Conservation (phyloP, 106 monocot species). For the Chionographis japonica region DNA sequence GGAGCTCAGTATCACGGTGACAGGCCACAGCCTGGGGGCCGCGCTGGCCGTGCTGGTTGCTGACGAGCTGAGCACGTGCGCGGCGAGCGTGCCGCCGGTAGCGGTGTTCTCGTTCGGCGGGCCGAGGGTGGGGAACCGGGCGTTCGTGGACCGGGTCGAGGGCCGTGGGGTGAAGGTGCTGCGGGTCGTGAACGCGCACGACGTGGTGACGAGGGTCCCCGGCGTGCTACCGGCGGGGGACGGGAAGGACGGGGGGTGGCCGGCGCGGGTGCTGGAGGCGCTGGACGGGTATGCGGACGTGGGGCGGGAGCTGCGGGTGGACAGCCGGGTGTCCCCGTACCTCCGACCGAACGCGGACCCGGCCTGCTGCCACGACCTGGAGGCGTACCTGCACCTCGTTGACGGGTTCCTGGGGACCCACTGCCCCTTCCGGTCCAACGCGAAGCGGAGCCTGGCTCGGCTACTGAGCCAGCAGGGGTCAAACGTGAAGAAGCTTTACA, state of each 20-base stretch:
- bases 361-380: constrained; percentile 44
- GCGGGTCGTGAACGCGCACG: constrained; percentile 22
- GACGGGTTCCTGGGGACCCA: constrained; percentile 36
- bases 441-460: constrained; percentile 39
- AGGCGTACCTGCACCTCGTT: constrained; percentile 51
- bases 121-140: constrained; percentile 27
- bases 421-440: constrained; percentile 40
- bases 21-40: constrained; percentile 51
- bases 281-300: constrained; percentile 20
- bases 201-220: constrained; percentile 22
- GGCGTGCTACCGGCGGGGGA: background rate
- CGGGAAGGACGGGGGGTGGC: background rate
- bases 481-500: constrained; percentile 35
- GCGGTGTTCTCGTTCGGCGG: constrained; percentile 39
- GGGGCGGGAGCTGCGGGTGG: constrained; percentile 35
- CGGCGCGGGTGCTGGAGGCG: background rate
- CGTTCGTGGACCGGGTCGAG: constrained; percentile 18
- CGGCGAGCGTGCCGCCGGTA: constrained; percentile 8
- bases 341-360: constrained; percentile 23
- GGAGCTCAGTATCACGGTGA: constrained; percentile 47
- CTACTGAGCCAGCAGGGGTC: constrained; percentile 40
- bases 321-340: constrained; percentile 30
- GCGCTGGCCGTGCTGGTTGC: constrained; percentile 30
- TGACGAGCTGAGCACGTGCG: constrained; percentile 12
- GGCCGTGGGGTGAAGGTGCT: constrained; percentile 21